A percentile compares a stretch with the other conserved stretches of the same genome.
Evolutionary conservation across 768 basidiomycete genomes (phyloP).

Genomic region (Kwoniella bestiolae): DNA sequence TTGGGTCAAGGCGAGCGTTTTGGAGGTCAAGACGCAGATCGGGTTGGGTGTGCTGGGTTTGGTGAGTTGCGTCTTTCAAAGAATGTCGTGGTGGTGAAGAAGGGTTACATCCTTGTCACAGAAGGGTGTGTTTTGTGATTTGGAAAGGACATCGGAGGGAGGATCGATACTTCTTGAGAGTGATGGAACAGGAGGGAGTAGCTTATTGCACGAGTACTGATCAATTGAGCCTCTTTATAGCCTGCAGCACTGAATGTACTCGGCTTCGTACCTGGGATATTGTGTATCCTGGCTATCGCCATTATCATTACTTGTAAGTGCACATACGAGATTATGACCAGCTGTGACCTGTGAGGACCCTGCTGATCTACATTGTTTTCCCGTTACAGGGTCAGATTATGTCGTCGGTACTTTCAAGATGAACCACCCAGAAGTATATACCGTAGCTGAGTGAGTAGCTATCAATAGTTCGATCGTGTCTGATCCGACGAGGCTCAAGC

Average conservation of each 20-base stretch:
- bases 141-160: no score
- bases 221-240: slow-evolving; percentile 9
- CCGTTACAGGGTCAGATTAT: slow-evolving; percentile 32
- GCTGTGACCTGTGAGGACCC: not conserved
- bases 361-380: not conserved
- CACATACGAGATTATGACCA: not conserved
- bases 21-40: slow-evolving; percentile 40
- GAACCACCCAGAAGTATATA: slow-evolving; percentile 47
- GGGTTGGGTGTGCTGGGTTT: slow-evolving; percentile 40
- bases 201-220: no score
- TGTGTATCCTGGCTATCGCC: slow-evolving; percentile 31
- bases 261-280: slow-evolving; percentile 22
- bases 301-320: slow-evolving; percentile 38
- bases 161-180: no score
- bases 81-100: no score
- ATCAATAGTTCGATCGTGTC: no score
- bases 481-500: no score
- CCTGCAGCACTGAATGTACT: slow-evolving; percentile 6
- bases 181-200: not conserved
- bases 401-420: slow-evolving; percentile 47
- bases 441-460: slow-evolving; percentile 26
- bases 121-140: no score
- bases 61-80: slow-evolving; percentile 10
- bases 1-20: slow-evolving; percentile 34
- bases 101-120: no score